Evolutionary conservation across 2,329 filamentous ascomycete genomes (phyloP).

Genomic region (Fusarium multiceps): DNA sequence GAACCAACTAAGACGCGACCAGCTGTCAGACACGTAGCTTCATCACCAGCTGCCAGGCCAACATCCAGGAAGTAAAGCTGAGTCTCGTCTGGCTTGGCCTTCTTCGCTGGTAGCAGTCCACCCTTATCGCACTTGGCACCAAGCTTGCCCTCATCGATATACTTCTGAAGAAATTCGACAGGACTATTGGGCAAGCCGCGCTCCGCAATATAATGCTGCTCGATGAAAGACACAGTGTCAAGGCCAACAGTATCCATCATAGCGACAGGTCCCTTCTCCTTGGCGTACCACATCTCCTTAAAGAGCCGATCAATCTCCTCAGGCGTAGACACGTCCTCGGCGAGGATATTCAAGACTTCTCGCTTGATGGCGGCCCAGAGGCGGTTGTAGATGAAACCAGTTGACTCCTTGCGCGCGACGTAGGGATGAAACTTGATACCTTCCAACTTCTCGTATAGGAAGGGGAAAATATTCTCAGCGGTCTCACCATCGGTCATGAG

Average conservation of each 20-base stretch:
- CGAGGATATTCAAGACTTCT: not conserved
- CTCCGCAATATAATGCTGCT: conserved; percentile 12
- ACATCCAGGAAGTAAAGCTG: conserved; percentile 7
- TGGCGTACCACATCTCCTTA: conserved; percentile 10
- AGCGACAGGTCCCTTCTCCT: not conserved
- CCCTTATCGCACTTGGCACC: conserved; percentile 13
- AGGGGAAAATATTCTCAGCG: not conserved
- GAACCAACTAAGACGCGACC: not conserved
- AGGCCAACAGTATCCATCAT: conserved; percentile 22
- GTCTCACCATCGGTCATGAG: conserved; percentile 16
- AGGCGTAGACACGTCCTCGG: not conserved
- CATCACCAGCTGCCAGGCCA: fast-evolving
- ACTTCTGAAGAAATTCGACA: conserved; percentile 10
- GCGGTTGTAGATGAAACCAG: conserved; percentile 15
- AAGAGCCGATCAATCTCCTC: conserved; percentile 12
- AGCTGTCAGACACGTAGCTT: not conserved
- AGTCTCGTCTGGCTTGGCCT: fast-evolving
- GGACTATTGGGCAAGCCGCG: conserved; percentile 2
- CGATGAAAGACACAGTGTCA: conserved; percentile 16
- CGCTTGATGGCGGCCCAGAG: conserved; percentile 18
- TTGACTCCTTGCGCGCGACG: conserved; percentile 16
- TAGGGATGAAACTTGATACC: conserved; percentile 7
- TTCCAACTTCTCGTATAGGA: not conserved
- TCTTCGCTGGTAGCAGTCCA: not conserved
- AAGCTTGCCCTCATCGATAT: conserved; percentile 1